Evolutionary conservation across 2,329 filamentous ascomycete genomes (phyloP).

Genomic region (Cladosporium sp.): DNA sequence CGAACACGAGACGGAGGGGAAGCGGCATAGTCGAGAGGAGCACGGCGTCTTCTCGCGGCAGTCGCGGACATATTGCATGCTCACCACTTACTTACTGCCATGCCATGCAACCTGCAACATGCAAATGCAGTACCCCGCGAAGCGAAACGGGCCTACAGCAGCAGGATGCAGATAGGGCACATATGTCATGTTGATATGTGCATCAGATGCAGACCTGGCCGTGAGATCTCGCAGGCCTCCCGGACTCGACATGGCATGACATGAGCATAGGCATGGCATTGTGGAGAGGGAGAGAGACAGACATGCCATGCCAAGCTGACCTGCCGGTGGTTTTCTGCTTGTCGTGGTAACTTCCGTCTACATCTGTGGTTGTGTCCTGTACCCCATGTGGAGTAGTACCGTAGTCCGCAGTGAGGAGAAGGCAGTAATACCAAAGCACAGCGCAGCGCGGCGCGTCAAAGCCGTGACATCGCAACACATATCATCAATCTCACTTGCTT

Average conservation of each 20-base stretch:
- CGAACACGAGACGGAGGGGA: neutral
- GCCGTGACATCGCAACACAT: neutral
- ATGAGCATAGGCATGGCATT: neutral
- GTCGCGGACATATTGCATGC: neutral
- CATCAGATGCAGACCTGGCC: neutral
- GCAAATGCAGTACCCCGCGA: constrained; percentile 9
- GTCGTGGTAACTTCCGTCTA: neutral
- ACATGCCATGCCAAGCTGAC: neutral
- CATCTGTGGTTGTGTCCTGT: neutral
- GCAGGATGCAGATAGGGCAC: constrained; percentile 6
- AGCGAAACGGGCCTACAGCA: constrained; percentile 6
- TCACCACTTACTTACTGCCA: neutral
- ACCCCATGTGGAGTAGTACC: neutral
- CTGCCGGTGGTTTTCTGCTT: neutral
- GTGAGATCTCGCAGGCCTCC: constrained; percentile 8
- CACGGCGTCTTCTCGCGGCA: constrained; percentile 1
- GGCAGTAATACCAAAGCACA: neutral
- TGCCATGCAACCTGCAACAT: neutral
- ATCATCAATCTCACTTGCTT: neutral
- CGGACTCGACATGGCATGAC: neutral
- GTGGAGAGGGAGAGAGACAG: neutral
- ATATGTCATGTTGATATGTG: neutral
- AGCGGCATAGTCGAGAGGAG: neutral
- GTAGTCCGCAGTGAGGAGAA: neutral
- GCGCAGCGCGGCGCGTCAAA: neutral